Conservation (phyloP, 1,284 basidiomycete species). For the Cystobasidium slooffiae region DNA sequence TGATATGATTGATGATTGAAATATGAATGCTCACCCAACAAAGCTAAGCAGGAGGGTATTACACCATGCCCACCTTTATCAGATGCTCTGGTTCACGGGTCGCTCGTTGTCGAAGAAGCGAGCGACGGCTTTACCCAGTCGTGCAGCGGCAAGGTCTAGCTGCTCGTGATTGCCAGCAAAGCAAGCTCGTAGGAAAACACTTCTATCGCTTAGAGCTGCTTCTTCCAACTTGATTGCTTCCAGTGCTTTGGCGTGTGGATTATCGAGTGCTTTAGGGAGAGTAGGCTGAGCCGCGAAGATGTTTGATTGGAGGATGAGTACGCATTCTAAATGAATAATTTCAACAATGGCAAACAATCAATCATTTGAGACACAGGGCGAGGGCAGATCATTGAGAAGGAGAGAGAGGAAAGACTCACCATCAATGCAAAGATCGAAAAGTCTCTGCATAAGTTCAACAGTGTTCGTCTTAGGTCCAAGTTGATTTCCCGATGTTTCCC, state of each 20-base stretch:
- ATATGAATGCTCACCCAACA: no score
- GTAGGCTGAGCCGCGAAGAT: conserved; percentile 31
- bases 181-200: conserved; percentile 37
- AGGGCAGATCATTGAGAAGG: no score
- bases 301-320: conserved; percentile 39
- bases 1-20: no score
- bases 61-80: no score
- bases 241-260: conserved; percentile 12
- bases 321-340: conserved; percentile 1
- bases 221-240: conserved; percentile 27
- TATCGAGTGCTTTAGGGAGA: conserved; percentile 10
- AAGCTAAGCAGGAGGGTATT: no score
- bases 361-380: no score
- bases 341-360: background rate
- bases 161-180: conserved; percentile 39
- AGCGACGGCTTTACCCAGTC: conserved; percentile 31
- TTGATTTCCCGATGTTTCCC: conserved; percentile 29
- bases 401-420: background rate
- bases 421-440: conserved; percentile 39
- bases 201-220: conserved; percentile 13
- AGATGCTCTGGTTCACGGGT: background rate
- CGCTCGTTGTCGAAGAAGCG: conserved; percentile 31
- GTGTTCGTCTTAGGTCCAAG: conserved; percentile 36
- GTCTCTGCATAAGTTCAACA: conserved; percentile 34
- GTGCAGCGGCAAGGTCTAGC: conserved; percentile 24